A percentile compares a stretch with the other conserved stretches of the same genome.
Conservation (phyloP, 805 yeast genomes). For the Cyberlindnera mrakii region DNA sequence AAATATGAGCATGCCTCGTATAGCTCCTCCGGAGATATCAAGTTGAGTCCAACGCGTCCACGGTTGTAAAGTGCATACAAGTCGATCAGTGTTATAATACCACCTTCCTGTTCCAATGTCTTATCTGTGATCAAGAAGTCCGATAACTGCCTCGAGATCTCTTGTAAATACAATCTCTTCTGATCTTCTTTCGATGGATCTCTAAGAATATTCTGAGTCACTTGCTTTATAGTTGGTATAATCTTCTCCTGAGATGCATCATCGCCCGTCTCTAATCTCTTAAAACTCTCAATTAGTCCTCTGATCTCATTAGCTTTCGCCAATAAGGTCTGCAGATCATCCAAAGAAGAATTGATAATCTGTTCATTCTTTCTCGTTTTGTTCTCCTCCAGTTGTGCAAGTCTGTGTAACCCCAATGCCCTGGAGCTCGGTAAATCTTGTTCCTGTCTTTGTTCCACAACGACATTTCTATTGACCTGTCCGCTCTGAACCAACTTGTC, state of each 20-base stretch:
- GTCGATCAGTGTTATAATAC: slow-evolving; percentile 56
- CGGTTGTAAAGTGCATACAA: slow-evolving; percentile 59
- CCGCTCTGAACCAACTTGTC: slow-evolving; percentile 28
- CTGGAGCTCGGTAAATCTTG: slow-evolving; percentile 13
- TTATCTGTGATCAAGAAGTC: slow-evolving; percentile 52
- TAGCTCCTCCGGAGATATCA: slow-evolving; percentile 67
- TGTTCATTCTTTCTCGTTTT: slow-evolving; percentile 52
- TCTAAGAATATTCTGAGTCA: slow-evolving; percentile 10
- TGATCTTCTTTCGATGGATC: slow-evolving; percentile 23
- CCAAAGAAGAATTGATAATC: slow-evolving; percentile 61
- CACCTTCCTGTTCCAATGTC: slow-evolving; percentile 46
- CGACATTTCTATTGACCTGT: slow-evolving; percentile 23
- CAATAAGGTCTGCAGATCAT: slow-evolving; percentile 72
- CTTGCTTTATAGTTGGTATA: slow-evolving; percentile 13
- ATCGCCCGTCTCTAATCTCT: slow-evolving; percentile 24
- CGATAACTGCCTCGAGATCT: slow-evolving; percentile 71
- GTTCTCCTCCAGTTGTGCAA: slow-evolving; percentile 51
- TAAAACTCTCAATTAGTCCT: slow-evolving; percentile 39
- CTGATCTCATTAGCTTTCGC: slow-evolving; percentile 72
- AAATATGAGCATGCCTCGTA: slow-evolving; percentile 54
- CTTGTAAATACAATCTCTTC: slow-evolving; percentile 46
- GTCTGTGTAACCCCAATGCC: slow-evolving; percentile 64
- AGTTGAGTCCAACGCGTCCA: slow-evolving; percentile 56
- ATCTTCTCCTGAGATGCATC: slow-evolving; percentile 5
- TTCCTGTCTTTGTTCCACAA: background rate